Evolutionary conservation across 108 stramenopile genomes (phyloP).

Genomic region (Craspedostauros australis): DNA sequence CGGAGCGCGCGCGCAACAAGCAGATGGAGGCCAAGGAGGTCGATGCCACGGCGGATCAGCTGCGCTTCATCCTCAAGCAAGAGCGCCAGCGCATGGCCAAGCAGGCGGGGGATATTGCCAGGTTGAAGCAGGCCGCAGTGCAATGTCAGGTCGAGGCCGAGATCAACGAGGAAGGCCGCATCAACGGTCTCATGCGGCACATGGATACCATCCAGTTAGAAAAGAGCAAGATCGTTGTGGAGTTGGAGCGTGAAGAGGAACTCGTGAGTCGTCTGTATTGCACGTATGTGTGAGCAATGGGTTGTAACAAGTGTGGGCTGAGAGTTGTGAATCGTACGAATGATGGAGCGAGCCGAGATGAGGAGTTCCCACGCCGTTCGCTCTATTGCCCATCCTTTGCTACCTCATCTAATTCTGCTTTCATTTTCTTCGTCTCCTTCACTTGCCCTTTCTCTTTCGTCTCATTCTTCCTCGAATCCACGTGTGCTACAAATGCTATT

Average conservation of each 20-base stretch:
- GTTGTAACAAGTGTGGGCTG: not conserved
- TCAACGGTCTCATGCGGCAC: constrained; percentile 33
- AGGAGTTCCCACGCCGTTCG: no score
- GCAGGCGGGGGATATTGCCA: constrained; percentile 25
- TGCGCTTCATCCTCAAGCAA: constrained; percentile 21
- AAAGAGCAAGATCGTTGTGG: constrained; percentile 38
- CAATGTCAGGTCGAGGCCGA: constrained; percentile 33
- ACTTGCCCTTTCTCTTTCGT: no score
- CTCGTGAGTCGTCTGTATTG: constrained; percentile 25
- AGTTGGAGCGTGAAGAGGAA: constrained; percentile 47
- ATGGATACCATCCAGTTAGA: constrained; percentile 31
- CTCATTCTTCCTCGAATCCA: no score
- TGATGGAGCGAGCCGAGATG: no score
- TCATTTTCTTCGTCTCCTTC: no score
- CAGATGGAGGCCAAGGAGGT: constrained; percentile 26
- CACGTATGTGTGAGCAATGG: not conserved
- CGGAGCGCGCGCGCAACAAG: constrained; percentile 26
- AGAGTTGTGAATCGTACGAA: not conserved
- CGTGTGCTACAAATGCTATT: no score
- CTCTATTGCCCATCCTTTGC: no score
- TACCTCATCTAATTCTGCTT: no score
- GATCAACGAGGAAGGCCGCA: constrained; percentile 33
- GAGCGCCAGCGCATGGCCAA: constrained; percentile 26
- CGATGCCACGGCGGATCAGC: constrained; percentile 22
- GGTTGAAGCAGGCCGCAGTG: constrained; percentile 15